Conservation (phyloP, 2,329 filamentous ascomycete genomes). For the Curvularia lunata region DNA sequence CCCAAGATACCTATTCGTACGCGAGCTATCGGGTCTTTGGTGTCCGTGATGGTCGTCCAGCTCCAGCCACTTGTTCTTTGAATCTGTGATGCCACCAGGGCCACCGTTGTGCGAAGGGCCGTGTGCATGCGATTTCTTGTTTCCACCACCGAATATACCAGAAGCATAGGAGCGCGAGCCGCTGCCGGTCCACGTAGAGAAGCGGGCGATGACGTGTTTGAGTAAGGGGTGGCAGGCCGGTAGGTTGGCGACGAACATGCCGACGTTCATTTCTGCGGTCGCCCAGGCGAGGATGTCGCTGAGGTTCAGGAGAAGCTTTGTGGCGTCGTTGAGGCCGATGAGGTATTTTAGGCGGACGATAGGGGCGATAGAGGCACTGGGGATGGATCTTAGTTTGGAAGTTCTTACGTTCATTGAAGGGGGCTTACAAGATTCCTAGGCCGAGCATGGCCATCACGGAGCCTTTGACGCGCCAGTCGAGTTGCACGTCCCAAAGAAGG, state of each 20-base stretch:
- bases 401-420: background rate
- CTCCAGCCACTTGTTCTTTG: slow-evolving; percentile 7
- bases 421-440: slow-evolving; percentile 10
- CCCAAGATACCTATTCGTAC: background rate
- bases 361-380: slow-evolving; percentile 14
- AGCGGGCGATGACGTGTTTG: slow-evolving; percentile 9
- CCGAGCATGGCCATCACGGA: slow-evolving; percentile 14
- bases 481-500: slow-evolving; percentile 12
- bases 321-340: slow-evolving; percentile 11
- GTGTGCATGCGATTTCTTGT: background rate
- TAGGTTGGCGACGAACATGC: slow-evolving; percentile 15
- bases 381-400: background rate
- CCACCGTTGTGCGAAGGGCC: background rate
- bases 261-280: slow-evolving; percentile 15
- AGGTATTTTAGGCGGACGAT: slow-evolving; percentile 14
- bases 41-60: slow-evolving; percentile 5
- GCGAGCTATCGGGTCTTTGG: background rate
- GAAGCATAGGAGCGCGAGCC: background rate
- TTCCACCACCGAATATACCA: background rate
- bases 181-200: slow-evolving; percentile 8
- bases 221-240: slow-evolving; percentile 14
- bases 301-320: slow-evolving; percentile 8
- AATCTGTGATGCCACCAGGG: background rate
- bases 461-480: slow-evolving; percentile 15
- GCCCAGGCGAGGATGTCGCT: slow-evolving; percentile 14